phyloP scores from a whole-genome alignment of 495 filamentous ascomycete species.

The Margaritispora aquatica region DNA sequence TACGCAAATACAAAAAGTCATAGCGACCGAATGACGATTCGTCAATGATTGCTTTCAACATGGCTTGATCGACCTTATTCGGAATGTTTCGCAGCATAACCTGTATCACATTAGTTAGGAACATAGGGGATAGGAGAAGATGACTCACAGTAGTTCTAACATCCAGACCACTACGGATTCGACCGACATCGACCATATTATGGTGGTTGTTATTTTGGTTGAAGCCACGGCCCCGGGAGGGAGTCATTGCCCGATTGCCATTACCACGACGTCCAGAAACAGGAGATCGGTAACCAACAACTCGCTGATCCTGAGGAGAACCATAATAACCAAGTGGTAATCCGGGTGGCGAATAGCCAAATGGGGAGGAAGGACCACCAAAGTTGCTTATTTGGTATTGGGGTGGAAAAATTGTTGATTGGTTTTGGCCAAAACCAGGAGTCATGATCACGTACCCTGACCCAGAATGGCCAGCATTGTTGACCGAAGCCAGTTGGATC shows the following conservation, averaged over 20 bases:
- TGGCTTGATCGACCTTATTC: constrained; percentile 78
- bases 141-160: constrained; percentile 69
- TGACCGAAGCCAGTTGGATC: neutral
- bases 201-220: constrained; percentile 30
- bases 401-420: neutral
- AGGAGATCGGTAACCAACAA: neutral
- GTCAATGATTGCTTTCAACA: constrained; percentile 75
- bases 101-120: constrained; percentile 35
- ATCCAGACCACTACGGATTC: constrained; percentile 60
- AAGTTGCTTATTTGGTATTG: too few relatives aligned
- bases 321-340: neutral
- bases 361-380: too few relatives aligned
- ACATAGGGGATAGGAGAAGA: constrained; percentile 2
- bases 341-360: too few relatives aligned
- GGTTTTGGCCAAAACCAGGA: neutral
- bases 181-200: constrained; percentile 62
- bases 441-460: neutral
- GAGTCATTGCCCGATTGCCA: neutral
- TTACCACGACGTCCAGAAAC: neutral
- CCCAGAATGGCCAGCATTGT: neutral
- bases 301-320: neutral
- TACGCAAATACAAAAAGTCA: constrained; percentile 93
- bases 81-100: constrained; percentile 97
- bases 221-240: neutral
- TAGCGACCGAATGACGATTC: constrained; percentile 72